Conservation (phyloP, 1,284 basidiomycete species). For the Papiliotrema fonsecae region DNA sequence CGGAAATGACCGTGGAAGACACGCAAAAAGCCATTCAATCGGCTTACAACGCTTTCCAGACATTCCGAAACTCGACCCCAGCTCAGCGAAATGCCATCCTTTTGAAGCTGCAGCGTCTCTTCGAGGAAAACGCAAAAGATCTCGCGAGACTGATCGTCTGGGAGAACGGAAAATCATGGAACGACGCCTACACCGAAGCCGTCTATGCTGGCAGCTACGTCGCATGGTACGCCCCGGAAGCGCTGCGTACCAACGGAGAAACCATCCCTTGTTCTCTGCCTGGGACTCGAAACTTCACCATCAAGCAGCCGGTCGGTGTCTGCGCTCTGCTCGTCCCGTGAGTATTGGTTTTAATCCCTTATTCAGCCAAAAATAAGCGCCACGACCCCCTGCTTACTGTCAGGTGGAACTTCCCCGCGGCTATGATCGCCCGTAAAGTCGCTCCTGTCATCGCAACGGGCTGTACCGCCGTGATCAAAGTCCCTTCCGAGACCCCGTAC, state of each 20-base stretch:
- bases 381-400: neutral
- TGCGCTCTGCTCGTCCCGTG: constrained; percentile 46
- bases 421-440: constrained; percentile 63
- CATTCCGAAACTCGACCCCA: constrained; percentile 70
- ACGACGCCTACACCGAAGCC: constrained; percentile 76
- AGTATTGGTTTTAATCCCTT: constrained; percentile 9
- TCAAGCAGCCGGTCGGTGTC: constrained; percentile 86
- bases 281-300: constrained; percentile 75
- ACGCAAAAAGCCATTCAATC: constrained; percentile 73
- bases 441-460: constrained; percentile 76
- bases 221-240: constrained; percentile 83
- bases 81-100: constrained; percentile 31
- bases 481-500: constrained; percentile 92
- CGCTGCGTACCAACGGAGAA: constrained; percentile 66
- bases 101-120: constrained; percentile 27
- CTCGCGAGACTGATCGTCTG: constrained; percentile 45
- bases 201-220: constrained; percentile 76
- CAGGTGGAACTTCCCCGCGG: constrained; percentile 79
- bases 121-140: constrained; percentile 35
- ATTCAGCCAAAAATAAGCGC: too few species aligned
- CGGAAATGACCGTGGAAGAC: constrained; percentile 80
- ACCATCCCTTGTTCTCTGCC: constrained; percentile 73
- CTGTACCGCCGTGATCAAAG: constrained; percentile 93
- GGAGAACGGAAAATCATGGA: constrained; percentile 86
- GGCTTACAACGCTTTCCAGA: constrained; percentile 68